These are phyloP conservation scores for Alternaria triticimaculans DNA, from an alignment of 2,329 filamentous ascomycete species.

Conservation along the genomic window DNA sequence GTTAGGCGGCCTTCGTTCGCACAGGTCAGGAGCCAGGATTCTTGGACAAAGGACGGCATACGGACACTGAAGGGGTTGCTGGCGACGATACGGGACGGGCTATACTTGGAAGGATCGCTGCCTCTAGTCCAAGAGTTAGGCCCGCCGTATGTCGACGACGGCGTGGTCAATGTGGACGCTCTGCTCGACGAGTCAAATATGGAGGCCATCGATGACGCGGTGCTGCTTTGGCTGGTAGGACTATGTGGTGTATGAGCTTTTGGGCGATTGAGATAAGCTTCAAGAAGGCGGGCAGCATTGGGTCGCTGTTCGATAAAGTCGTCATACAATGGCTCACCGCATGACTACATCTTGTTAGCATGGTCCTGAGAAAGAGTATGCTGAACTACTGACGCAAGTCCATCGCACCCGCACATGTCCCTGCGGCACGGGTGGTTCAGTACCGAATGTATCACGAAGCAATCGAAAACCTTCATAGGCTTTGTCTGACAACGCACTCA, in stretches of 20 bases:
- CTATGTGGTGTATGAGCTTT: conserved; percentile 32
- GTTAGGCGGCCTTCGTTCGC: conserved; percentile 47
- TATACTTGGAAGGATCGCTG: conserved; percentile 29
- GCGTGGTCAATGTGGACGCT: conserved; percentile 36
- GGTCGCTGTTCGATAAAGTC: conserved; percentile 48
- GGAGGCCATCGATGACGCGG: conserved; percentile 34
- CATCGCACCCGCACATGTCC: conserved; percentile 46
- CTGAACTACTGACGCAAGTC: conserved; percentile 38
- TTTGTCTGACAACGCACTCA: conserved; percentile 30
- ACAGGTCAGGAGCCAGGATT: conserved; percentile 49
- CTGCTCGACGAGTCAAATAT: conserved; percentile 36
- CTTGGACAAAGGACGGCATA: conserved; percentile 26
- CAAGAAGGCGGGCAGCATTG: conserved; percentile 49
- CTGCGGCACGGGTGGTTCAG: conserved; percentile 37
- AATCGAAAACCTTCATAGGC: conserved; percentile 26
- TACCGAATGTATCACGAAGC: conserved; percentile 32
- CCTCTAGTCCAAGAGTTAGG: conserved; percentile 25
- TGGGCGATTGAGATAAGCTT: conserved; percentile 48
- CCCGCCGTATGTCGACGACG: conserved; percentile 36
- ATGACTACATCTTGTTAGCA: conserved; percentile 28
- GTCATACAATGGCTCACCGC: conserved; percentile 46
- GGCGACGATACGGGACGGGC: conserved; percentile 27
- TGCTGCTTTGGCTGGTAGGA: conserved; percentile 30
- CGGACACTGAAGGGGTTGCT: conserved; percentile 36
- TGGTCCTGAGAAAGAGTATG: background rate